Conservation (phyloP, 2,329 filamentous ascomycete species). For the Chrysosporium queenslandicum region DNA sequence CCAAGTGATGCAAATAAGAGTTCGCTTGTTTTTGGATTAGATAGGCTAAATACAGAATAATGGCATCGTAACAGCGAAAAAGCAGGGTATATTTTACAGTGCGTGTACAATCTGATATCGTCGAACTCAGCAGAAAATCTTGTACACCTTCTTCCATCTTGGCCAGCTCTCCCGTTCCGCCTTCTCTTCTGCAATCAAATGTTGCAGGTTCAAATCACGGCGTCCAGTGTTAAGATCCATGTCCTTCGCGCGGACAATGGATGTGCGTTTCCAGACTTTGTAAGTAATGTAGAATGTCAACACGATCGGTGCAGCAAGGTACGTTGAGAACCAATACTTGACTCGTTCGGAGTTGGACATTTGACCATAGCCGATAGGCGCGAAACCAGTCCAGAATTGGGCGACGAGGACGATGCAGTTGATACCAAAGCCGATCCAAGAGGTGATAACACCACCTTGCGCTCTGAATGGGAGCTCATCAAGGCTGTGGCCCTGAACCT, state of each 20-base stretch:
- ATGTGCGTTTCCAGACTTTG: slow-evolving; percentile 54
- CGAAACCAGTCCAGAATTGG: slow-evolving; percentile 30
- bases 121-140: slow-evolving; percentile 13
- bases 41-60: background rate
- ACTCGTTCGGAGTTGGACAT: slow-evolving; percentile 12
- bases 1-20: background rate
- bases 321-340: slow-evolving; percentile 24
- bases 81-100: background rate
- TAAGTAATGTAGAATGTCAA: slow-evolving; percentile 44
- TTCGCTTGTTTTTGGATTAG: background rate
- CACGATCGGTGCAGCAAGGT: slow-evolving; percentile 24
- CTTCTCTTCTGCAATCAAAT: slow-evolving; percentile 41
- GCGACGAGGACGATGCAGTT: slow-evolving; percentile 45
- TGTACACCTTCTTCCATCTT: slow-evolving; percentile 15
- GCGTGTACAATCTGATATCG: background rate
- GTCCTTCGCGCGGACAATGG: slow-evolving; percentile 48
- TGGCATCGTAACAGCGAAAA: background rate
- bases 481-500: slow-evolving; percentile 55
- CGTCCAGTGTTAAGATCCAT: slow-evolving; percentile 59
- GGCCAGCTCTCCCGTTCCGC: slow-evolving; percentile 14
- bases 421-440: slow-evolving; percentile 50
- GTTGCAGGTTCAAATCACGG: slow-evolving; percentile 55
- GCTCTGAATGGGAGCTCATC: slow-evolving; percentile 63
- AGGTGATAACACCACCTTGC: slow-evolving; percentile 49
- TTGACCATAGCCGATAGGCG: slow-evolving; percentile 15